Conservation (phyloP, 208 protist species). For the Leishmania tropica region DNA sequence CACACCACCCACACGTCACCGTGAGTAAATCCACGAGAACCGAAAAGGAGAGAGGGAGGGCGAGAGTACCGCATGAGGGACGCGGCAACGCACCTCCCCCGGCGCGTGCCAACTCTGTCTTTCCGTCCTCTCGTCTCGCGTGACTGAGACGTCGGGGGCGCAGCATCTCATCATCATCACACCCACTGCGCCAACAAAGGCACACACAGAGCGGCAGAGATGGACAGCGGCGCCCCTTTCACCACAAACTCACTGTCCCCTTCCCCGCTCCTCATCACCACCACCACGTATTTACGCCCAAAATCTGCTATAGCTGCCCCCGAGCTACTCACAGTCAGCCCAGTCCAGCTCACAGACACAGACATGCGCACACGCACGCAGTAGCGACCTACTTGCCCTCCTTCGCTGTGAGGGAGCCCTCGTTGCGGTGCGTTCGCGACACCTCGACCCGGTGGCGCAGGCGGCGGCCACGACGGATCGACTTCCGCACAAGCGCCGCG, state of each 20-base stretch:
- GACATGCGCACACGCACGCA: background rate
- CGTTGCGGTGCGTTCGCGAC: conserved; percentile 76
- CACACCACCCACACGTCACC: background rate
- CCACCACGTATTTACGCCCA: background rate
- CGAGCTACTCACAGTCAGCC: background rate
- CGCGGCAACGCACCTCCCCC: background rate
- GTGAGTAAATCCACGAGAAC: background rate
- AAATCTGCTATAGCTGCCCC: too few relatives aligned
- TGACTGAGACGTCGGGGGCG: background rate
- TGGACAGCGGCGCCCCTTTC: background rate
- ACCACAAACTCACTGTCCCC: background rate
- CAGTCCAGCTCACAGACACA: background rate
- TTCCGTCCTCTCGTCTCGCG: background rate
- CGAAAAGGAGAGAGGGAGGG: background rate
- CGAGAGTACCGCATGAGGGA: background rate
- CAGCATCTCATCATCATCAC: background rate
- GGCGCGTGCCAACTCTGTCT: background rate
- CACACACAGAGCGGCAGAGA: background rate
- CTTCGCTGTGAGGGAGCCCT: conserved; percentile 41
- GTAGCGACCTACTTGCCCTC: conserved; percentile 16
- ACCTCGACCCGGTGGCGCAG: conserved; percentile 77
- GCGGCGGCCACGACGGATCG: conserved; percentile 67
- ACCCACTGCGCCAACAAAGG: too few relatives aligned
- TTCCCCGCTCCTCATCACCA: background rate
- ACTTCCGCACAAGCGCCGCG: conserved; percentile 73